phyloP scores from a whole-genome alignment of 2,329 filamentous ascomycete species.

The Pseudogymnoascus pannorum region DNA sequence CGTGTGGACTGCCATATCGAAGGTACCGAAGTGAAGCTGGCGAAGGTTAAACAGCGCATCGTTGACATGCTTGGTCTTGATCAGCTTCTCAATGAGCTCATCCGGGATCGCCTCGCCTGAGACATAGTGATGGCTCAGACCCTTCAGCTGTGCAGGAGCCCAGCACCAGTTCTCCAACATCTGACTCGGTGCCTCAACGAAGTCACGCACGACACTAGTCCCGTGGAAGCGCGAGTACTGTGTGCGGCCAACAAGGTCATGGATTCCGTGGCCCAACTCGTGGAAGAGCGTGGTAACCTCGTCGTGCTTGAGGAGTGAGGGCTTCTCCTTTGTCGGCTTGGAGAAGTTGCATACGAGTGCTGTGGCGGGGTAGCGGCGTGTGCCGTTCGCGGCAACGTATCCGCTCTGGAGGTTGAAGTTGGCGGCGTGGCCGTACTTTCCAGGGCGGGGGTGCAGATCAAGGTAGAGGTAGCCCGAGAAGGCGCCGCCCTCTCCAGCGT shows the following conservation, averaged over 20 bases:
- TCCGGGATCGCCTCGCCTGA: conserved; percentile 64
- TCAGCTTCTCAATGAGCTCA: conserved; percentile 64
- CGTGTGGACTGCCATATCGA: conserved; percentile 75
- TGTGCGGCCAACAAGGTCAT: conserved; percentile 57
- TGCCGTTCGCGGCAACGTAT: conserved; percentile 59
- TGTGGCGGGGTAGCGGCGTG: conserved; percentile 67
- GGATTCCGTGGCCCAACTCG: conserved; percentile 64
- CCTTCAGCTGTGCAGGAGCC: conserved; percentile 56
- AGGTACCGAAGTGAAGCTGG: conserved; percentile 74
- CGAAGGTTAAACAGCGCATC: conserved; percentile 70
- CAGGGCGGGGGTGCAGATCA: conserved; percentile 70
- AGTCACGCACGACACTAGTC: conserved; percentile 58
- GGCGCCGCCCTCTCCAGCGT: conserved; percentile 58
- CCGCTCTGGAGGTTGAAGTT: conserved; percentile 78
- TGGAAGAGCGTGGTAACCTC: conserved; percentile 81
- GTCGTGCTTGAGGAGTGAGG: conserved; percentile 72
- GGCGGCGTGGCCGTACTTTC: conserved; percentile 79
- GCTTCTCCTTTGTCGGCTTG: conserved; percentile 69
- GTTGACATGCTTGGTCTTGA: conserved; percentile 74
- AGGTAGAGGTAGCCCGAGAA: conserved; percentile 81
- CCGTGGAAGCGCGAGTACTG: conserved; percentile 61
- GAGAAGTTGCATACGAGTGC: conserved; percentile 81
- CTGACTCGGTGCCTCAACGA: conserved; percentile 64
- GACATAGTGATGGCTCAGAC: conserved; percentile 67
- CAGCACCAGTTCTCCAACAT: conserved; percentile 75